These are phyloP conservation scores for Puya raimondii DNA, from an alignment of 176 grass and related monocot species.

Conservation along the genomic window DNA sequence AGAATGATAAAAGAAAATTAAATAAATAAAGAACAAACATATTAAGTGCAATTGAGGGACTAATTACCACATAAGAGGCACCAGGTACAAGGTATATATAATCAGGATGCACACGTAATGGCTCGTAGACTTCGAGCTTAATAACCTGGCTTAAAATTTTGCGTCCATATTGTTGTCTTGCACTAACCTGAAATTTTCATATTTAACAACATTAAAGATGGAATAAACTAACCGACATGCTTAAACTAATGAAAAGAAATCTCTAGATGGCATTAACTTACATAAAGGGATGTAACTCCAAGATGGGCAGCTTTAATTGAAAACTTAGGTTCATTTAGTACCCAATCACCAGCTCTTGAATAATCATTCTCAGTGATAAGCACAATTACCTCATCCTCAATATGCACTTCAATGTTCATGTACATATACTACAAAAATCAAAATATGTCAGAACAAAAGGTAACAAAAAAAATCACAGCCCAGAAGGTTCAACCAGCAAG, in stretches of 20 bases:
- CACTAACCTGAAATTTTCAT: constrained; percentile 61
- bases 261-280: constrained; percentile 45
- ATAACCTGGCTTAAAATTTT: constrained; percentile 84
- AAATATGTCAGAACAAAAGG: constrained; percentile 14
- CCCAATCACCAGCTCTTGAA: constrained; percentile 3
- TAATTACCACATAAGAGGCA: constrained; percentile 80
- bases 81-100: constrained; percentile 91
- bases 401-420: constrained; percentile 75
- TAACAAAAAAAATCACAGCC: constrained; percentile 8
- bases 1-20: not conserved
- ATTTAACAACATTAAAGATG: constrained; percentile 10
- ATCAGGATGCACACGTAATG: constrained; percentile 66
- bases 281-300: constrained; percentile 76
- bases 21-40: not conserved
- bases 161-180: constrained; percentile 52
- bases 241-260: constrained; percentile 2
- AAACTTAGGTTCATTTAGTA: constrained; percentile 43
- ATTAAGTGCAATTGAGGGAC: not conserved
- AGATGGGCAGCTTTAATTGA: constrained; percentile 62
- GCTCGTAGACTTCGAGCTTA: constrained; percentile 84
- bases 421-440: constrained; percentile 68
- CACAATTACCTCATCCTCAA: constrained; percentile 65
- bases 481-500: not conserved
- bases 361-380: constrained; percentile 27
- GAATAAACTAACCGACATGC: constrained; percentile 17